These are phyloP conservation scores for Avena insularis DNA, from an alignment of 176 grass and related monocot genomes.

Conservation along the genomic window DNA sequence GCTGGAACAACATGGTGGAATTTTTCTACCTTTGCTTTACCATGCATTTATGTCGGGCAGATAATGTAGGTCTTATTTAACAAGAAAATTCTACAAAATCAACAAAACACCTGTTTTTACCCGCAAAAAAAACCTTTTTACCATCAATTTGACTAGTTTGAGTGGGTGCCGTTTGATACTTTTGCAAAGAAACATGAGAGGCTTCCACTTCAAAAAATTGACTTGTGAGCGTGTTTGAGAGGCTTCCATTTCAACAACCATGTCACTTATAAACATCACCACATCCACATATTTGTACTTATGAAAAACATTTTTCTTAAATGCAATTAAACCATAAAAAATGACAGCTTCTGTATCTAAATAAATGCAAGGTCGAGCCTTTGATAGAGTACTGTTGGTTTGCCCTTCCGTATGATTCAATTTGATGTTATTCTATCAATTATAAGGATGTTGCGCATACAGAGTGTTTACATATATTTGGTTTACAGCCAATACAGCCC, in stretches of 20 bases:
- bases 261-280: background rate
- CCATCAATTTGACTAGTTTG: background rate
- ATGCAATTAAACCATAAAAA: constrained; percentile 22
- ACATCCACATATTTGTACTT: constrained; percentile 12
- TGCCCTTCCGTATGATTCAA: background rate
- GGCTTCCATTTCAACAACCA: background rate
- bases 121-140: background rate
- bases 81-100: background rate
- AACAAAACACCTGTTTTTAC: background rate
- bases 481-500: background rate
- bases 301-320: background rate
- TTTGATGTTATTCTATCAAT: background rate
- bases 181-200: background rate
- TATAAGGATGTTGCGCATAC: background rate
- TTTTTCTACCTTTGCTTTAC: constrained; percentile 2
- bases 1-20: background rate
- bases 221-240: too few species aligned
- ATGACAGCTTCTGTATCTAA: background rate
- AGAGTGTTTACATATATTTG: background rate
- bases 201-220: too few species aligned
- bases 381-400: background rate
- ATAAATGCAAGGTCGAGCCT: background rate
- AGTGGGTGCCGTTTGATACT: background rate
- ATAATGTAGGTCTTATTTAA: constrained; percentile 27
- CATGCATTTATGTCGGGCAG: constrained; percentile 1